These are phyloP conservation scores for Globisporangium canariense DNA, from an alignment of 352 stramenopile genomes.

Conservation along the genomic window DNA sequence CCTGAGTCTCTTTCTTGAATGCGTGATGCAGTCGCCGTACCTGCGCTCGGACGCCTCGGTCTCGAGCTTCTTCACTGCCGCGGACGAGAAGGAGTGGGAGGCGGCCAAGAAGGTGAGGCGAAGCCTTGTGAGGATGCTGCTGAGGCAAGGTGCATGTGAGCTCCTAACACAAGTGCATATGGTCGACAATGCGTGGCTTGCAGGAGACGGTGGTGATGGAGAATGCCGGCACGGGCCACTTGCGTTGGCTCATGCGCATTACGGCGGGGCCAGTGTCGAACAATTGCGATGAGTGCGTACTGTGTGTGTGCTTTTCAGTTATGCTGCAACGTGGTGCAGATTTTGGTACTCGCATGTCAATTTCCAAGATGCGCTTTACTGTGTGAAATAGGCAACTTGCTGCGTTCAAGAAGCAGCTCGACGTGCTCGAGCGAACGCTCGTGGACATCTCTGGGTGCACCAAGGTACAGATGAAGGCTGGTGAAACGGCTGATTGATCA, in stretches of 20 bases:
- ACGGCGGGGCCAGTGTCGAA: conserved; percentile 25
- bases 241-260: conserved; percentile 68
- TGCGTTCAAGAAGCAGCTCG: conserved; percentile 53
- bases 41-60: conserved; percentile 52
- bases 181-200: conserved; percentile 9
- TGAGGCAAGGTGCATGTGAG: neutral
- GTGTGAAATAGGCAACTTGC: conserved; percentile 31
- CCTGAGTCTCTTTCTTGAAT: conserved; percentile 54
- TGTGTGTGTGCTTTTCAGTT: neutral
- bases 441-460: conserved; percentile 40
- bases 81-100: conserved; percentile 58
- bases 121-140: neutral
- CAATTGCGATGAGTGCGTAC: conserved; percentile 37
- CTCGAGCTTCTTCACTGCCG: conserved; percentile 39
- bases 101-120: conserved; percentile 38
- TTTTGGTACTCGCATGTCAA: neutral
- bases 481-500: neutral
- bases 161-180: neutral
- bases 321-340: neutral
- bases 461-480: conserved; percentile 27
- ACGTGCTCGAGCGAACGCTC: conserved; percentile 51
- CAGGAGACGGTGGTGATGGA: conserved; percentile 43
- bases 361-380: neutral
- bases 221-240: conserved; percentile 52
- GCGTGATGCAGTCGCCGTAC: conserved; percentile 56